Evolutionary conservation across 2,329 filamentous ascomycete genomes (phyloP), one percentile per base, ranked within the genome.

Genomic region (Penicillium decumbens): DNA sequence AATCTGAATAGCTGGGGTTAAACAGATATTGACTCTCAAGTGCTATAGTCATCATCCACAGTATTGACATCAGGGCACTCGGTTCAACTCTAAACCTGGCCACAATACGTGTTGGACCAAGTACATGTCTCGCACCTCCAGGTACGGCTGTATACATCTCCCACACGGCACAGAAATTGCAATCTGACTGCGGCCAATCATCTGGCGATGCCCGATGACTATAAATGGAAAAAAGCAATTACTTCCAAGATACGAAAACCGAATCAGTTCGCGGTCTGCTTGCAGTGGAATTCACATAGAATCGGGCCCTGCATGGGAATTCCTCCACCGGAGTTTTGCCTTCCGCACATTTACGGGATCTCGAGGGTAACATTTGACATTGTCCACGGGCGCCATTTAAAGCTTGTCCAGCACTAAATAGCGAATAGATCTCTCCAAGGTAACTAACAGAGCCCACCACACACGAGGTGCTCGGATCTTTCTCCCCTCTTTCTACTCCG

Each of bases 61-160:
- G 63, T 55, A 23, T 65, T 58, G 38, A 72, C 23, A 69, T 55
- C 24, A 62, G 59, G 59, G 25, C 68, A 66, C 47, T 72, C 70
- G 8, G 65, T 66, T 27, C 15, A 18, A 18, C 15, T 18, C 15
- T 18, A 18, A 18, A 18, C 15, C 15, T 2, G 15, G 15, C 15
- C 15, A n/a, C n/a, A n/a, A n/a, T n/a, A n/a, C n/a, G n/a, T n/a
- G n/a, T n/a, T n/a, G n/a, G n/a, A n/a, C n/a, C n/a, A n/a, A n/a
- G n/a, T n/a, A n/a, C n/a, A n/a, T n/a, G n/a, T n/a, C n/a, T n/a
- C n/a, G n/a, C n/a, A n/a, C n/a, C n/a, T n/a, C n/a, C n/a, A n/a
- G n/a, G n/a, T n/a, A n/a, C n/a, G n/a, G n/a, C n/a, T n/a, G n/a
- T n/a, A n/a, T n/a, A n/a, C n/a, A n/a, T n/a, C n/a, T n/a, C n/a